These are phyloP conservation scores for Pseudogymnoascus sp. DNA, from an alignment of 2,329 filamentous ascomycete species.

Conservation along the genomic window DNA sequence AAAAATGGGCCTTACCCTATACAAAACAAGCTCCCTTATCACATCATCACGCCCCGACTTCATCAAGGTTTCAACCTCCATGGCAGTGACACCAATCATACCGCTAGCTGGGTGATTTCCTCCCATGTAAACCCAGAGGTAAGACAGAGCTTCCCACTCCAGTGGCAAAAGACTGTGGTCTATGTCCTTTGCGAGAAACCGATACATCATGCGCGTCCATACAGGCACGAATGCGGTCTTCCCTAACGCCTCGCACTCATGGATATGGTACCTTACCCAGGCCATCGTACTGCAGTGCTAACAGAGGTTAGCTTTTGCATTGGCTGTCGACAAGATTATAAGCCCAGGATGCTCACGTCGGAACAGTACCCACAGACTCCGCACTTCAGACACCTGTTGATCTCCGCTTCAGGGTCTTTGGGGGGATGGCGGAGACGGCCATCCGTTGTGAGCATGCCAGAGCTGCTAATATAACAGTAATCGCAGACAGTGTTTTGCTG, in stretches of 20 bases:
- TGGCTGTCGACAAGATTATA: neutral
- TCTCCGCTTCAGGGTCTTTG: too few relatives aligned
- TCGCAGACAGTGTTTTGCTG: neutral
- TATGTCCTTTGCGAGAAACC: neutral
- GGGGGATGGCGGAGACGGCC: too few relatives aligned
- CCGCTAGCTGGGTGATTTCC: neutral
- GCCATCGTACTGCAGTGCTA: neutral
- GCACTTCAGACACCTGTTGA: neutral
- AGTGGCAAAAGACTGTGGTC: neutral
- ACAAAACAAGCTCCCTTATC: neutral
- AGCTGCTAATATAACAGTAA: neutral
- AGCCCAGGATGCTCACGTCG: neutral
- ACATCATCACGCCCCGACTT: neutral
- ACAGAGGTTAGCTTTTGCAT: neutral
- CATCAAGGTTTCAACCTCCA: neutral
- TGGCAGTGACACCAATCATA: neutral
- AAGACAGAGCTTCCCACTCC: neutral
- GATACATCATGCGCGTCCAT: neutral
- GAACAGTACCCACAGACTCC: neutral
- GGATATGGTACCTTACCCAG: neutral
- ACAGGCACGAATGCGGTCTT: neutral
- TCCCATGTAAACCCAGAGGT: neutral
- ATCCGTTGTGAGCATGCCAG: too few relatives aligned
- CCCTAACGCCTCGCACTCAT: neutral
- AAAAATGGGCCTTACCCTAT: neutral